Base-by-base conservation (phyloP, 495 filamentous ascomycete genomes). In the Apiosordaria backusii region DNA sequence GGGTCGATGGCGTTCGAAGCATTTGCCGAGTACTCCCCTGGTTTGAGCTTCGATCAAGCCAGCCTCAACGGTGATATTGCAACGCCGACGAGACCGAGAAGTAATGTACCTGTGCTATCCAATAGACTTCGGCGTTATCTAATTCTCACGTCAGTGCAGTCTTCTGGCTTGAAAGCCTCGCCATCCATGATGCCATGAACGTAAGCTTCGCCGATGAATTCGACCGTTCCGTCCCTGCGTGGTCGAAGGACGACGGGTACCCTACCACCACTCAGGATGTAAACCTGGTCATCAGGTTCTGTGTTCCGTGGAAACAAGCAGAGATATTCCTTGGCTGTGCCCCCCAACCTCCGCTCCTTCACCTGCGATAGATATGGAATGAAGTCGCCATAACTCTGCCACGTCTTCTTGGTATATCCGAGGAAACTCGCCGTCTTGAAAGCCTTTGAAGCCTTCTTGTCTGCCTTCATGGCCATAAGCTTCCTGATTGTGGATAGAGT, bases 201-300 rank as follows among this genome's bases (percentile, higher is more conserved):
- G 27, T 60, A 68, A 21, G 54, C 62, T 24, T 64, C 66, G 21
- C 61, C 66, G n/a, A 68, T 68, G 61, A 64, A 64, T 35, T 61
- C 27, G n/a, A 55, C 58, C n/a, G n/a, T 18, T 22, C 61, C 61
- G 23, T 64, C 66, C 4, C 27, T 35, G 22, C 55, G 66, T 55
- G 40, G 55, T 19, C 66, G 25, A n/a, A 68, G 61, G n/a, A 68
- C 50, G 4, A 64, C 61, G 35, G 57, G 66, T 10, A 64, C 55
- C 57, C 61, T 27, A 3, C 66, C 66, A 4, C 62, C 61, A 10
- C 57, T 68, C 24, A 68, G 25, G 22, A 64, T 60, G 15, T 23
- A 29, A 24, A 67, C 26, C 54, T 67, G 50, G 25, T 67, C 65
- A 10, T 58, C 60, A 21, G 61, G 23, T 26, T 52, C 27, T 25